Evolutionary conservation across 768 basidiomycete species (phyloP).

Genomic region (Collybia mongolica): DNA sequence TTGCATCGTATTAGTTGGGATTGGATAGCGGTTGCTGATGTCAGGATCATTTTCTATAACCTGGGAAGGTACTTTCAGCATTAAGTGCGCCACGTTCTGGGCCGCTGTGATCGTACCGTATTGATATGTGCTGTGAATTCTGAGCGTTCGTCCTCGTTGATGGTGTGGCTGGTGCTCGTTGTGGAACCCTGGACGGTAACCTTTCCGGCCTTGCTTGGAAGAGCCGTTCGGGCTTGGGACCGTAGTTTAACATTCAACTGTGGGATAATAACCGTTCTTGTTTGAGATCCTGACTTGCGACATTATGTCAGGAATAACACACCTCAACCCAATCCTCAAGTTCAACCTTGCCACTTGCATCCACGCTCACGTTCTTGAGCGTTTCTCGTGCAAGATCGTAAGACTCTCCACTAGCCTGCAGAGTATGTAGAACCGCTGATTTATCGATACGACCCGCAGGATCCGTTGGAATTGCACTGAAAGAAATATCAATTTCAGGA

Average conservation of each 20-base stretch:
- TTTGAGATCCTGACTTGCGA: conserved; percentile 6
- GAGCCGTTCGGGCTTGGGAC: conserved; percentile 42
- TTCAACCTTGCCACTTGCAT: conserved; percentile 94
- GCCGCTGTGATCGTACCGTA: conserved; percentile 50
- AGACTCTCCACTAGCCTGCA: conserved; percentile 81
- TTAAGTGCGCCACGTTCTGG: background rate
- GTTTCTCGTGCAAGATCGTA: conserved; percentile 91
- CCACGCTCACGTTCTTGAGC: conserved; percentile 90
- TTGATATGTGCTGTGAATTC: conserved; percentile 99
- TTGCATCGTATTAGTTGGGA: conserved; percentile 97
- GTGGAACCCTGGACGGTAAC: conserved; percentile 94
- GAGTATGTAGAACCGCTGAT: conserved; percentile 69
- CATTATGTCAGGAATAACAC: conserved; percentile 20
- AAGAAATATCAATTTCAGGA: conserved; percentile 11
- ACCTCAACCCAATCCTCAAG: conserved; percentile 99
- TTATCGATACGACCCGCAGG: conserved; percentile 85
- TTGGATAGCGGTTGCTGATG: conserved; percentile 78
- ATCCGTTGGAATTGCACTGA: conserved; percentile 73
- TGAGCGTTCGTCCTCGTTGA: conserved; percentile 93
- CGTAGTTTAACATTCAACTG: conserved; percentile 83
- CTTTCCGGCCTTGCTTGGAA: conserved; percentile 76
- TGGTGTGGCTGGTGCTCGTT: conserved; percentile 93
- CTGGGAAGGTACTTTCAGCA: conserved; percentile 39
- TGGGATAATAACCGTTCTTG: background rate
- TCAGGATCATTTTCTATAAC: conserved; percentile 91